These are phyloP conservation scores for Apiospora arundinis DNA, from an alignment of 2,329 filamentous ascomycete species.

Conservation along the genomic window DNA sequence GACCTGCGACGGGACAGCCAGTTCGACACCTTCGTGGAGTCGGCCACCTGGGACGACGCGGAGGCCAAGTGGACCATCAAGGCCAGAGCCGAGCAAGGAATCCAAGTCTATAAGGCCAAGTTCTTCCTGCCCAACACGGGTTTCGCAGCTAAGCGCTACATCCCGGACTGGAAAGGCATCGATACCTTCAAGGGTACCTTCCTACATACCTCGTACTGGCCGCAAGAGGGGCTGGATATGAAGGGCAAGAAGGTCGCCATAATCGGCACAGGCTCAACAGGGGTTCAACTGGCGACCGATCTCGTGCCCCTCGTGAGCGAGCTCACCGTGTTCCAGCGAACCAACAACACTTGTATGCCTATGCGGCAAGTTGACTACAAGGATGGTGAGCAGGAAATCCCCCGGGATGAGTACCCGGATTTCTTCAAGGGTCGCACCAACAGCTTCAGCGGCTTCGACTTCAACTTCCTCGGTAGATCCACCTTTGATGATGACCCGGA, in stretches of 20 bases:
- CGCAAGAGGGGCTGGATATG: constrained; percentile 58
- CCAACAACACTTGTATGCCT: constrained; percentile 67
- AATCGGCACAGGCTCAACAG: constrained; percentile 68
- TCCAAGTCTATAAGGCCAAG: constrained; percentile 41
- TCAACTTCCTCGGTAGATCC: constrained; percentile 58
- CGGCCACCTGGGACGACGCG: constrained; percentile 46
- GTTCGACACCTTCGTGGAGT: constrained; percentile 51
- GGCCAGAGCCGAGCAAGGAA: constrained; percentile 49
- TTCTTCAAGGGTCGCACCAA: constrained; percentile 59
- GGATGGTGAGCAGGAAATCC: constrained; percentile 46
- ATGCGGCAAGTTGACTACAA: constrained; percentile 57
- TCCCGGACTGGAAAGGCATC: constrained; percentile 51
- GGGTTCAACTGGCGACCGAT: constrained; percentile 67
- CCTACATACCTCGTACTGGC: constrained; percentile 66
- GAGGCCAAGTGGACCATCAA: constrained; percentile 50
- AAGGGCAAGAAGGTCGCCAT: constrained; percentile 64
- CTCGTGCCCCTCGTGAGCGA: constrained; percentile 56
- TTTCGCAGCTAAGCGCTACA: constrained; percentile 53
- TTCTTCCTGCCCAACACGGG: constrained; percentile 55
- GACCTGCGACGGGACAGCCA: constrained; percentile 50
- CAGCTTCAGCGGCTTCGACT: constrained; percentile 64
- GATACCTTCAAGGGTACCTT: constrained; percentile 63
- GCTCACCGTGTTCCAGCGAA: constrained; percentile 67
- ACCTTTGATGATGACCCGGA: constrained; percentile 59
- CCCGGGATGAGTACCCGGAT: constrained; percentile 54